A percentile compares a stretch with the other conserved stretches of the same genome.
These are phyloP conservation scores for Termitomyces sp. DNA, from an alignment of 768 basidiomycete genomes.

Conservation along the genomic window DNA sequence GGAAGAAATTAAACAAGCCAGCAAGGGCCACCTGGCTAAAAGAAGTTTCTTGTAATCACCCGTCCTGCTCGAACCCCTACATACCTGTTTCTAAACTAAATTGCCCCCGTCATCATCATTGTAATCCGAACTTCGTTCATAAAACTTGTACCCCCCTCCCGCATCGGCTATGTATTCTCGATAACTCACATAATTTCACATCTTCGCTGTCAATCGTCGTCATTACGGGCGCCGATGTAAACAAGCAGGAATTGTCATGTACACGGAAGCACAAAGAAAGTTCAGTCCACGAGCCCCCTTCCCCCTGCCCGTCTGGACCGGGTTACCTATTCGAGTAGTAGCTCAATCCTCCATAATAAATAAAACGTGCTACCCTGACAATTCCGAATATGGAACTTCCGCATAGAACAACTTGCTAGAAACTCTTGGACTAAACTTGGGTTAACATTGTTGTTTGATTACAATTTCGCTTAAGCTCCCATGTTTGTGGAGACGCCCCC, in stretches of 20 bases:
- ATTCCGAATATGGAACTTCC: constrained; percentile 7
- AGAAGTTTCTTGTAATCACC: background rate
- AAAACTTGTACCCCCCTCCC: too few species aligned
- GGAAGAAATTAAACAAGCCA: background rate
- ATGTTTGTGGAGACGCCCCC: background rate
- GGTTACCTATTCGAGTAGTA: background rate
- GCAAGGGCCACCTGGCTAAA: background rate
- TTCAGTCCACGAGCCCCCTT: background rate
- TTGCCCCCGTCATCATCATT: too few species aligned
- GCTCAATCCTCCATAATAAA: too few species aligned
- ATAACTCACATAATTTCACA: background rate
- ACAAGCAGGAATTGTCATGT: background rate
- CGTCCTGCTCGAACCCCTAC: background rate
- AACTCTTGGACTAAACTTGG: background rate
- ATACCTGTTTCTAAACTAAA: too few species aligned
- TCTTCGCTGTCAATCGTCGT: background rate
- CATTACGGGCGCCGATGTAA: background rate
- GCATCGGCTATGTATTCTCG: too few species aligned
- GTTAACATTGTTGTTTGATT: background rate
- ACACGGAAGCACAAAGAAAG: background rate
- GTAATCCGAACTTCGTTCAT: too few species aligned
- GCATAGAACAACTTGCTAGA: constrained; percentile 4
- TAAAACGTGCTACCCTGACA: background rate
- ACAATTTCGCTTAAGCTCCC: background rate
- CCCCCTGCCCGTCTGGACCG: background rate